Base-by-base conservation (phyloP, 768 basidiomycete species). In the Trametes elegans region DNA sequence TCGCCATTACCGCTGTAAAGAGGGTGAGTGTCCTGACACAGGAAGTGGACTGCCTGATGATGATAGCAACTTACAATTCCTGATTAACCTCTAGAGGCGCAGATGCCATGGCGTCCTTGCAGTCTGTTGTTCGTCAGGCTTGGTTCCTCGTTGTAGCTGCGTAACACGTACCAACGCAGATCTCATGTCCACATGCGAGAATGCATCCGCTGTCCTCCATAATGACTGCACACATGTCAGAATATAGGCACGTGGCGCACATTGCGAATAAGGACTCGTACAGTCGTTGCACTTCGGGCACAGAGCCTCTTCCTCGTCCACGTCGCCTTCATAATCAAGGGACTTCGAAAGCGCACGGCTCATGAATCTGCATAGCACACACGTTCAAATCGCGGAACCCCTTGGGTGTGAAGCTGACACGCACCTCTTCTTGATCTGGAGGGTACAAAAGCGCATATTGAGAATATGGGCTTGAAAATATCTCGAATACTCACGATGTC, bases 261-360 rank as follows among this genome's bases (percentile, higher is more conserved):
- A 18, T 26, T 18, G 34, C n/a, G 39, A 21, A 13, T 47, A 18
- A 27, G 27, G 9, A 14, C n/a, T 49, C 54, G 24, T 62, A 85
- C 84, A 67, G 45, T 91, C 89, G 49, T 78, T 71, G 65, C 90
- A 93, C 32, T 85, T 78, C 0, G 85, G 78, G 61, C 90, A 93
- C 36, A 70, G 72, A 1, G 71, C 63, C 18, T 76, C 78, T 3
- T 68, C 64, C 10, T 71, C 76, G 28, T 79, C 78, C 10, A 63
- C 64, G 34, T 79, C 79, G 49, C 80, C 82, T 38, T 80, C 80
- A 47, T 78, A 79, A 31, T 78, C 77, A 4, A 77, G 61, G 44
- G 79, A 74, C 4, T 68, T 66, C 0, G 74, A 74, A 8, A 74
- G 73, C 5, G 80, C 77, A 7, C 82, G 78, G 27, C 71, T 60